phyloP scores from a whole-genome alignment of 306 rosid genomes.

The Prunus davidiana region DNA sequence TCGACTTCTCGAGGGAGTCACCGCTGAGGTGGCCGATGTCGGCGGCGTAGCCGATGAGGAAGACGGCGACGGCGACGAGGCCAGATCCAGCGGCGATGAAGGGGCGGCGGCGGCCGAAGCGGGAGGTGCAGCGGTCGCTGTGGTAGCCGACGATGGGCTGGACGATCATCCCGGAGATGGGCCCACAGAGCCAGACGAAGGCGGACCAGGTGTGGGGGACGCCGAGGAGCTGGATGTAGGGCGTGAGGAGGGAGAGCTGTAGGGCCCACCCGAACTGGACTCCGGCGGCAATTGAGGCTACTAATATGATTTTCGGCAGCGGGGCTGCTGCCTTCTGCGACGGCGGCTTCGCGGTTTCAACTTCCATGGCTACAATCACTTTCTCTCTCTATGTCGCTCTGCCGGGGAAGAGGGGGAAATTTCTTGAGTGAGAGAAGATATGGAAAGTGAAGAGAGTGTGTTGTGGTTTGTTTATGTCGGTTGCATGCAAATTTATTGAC shows the following conservation, averaged over 20 bases:
- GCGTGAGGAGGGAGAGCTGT: constrained; percentile 74
- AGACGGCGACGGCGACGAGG: constrained; percentile 59
- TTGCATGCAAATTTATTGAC: neutral
- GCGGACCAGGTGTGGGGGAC: constrained; percentile 69
- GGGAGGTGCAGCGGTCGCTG: constrained; percentile 78
- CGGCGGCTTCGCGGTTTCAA: constrained; percentile 8
- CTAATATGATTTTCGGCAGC: constrained; percentile 41
- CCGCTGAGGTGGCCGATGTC: constrained; percentile 67
- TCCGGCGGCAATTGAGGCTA: constrained; percentile 82
- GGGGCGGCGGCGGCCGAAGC: constrained; percentile 90
- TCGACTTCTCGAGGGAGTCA: constrained; percentile 12
- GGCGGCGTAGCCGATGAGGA: constrained; percentile 82
- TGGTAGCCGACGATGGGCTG: constrained; percentile 84
- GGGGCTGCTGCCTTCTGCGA: constrained; percentile 10
- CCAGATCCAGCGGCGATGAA: constrained; percentile 56
- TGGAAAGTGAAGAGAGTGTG: too few species aligned
- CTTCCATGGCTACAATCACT: constrained; percentile 1
- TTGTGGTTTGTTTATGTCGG: neutral
- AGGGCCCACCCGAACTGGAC: constrained; percentile 92
- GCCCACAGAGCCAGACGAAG: constrained; percentile 92
- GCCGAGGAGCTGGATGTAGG: constrained; percentile 74
- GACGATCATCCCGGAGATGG: constrained; percentile 74
- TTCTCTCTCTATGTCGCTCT: neutral
- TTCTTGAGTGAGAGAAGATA: too few species aligned
- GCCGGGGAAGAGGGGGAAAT: neutral